These are phyloP conservation scores for Neocallimastix lanati DNA, from an alignment of 192 early-diverging fungal genomes.

Conservation along the genomic window DNA sequence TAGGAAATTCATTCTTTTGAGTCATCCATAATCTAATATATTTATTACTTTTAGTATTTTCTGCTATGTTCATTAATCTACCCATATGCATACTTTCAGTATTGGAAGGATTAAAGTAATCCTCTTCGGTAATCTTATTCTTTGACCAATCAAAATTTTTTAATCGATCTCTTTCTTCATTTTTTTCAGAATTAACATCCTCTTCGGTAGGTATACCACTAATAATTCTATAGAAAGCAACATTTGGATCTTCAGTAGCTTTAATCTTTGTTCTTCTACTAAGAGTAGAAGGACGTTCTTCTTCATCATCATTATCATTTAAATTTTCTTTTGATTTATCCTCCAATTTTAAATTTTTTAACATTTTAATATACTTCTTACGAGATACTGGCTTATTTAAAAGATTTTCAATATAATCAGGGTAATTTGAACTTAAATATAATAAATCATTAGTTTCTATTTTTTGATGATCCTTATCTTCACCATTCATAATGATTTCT, in stretches of 20 bases:
- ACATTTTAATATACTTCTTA: background rate
- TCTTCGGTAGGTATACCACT: background rate
- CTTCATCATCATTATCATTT: background rate
- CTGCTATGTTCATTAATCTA: background rate
- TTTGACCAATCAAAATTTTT: background rate
- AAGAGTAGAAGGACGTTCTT: background rate
- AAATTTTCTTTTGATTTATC: background rate
- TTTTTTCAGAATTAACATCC: background rate
- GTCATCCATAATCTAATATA: background rate
- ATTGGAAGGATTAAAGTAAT: background rate
- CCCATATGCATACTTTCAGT: background rate
- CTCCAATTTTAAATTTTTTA: background rate
- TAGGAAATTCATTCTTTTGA: background rate
- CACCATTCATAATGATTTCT: background rate
- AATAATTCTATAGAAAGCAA: background rate
- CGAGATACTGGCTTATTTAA: background rate
- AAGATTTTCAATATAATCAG: background rate
- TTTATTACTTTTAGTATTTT: background rate
- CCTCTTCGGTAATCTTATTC: background rate
- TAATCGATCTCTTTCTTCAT: background rate
- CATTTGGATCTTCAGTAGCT: background rate
- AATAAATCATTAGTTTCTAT: background rate
- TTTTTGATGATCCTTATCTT: background rate
- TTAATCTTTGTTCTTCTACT: background rate
- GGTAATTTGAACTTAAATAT: background rate